These are phyloP conservation scores for Pseudocercospora macadamiae DNA, from an alignment of 2,329 filamentous ascomycete genomes.

Conservation along the genomic window DNA sequence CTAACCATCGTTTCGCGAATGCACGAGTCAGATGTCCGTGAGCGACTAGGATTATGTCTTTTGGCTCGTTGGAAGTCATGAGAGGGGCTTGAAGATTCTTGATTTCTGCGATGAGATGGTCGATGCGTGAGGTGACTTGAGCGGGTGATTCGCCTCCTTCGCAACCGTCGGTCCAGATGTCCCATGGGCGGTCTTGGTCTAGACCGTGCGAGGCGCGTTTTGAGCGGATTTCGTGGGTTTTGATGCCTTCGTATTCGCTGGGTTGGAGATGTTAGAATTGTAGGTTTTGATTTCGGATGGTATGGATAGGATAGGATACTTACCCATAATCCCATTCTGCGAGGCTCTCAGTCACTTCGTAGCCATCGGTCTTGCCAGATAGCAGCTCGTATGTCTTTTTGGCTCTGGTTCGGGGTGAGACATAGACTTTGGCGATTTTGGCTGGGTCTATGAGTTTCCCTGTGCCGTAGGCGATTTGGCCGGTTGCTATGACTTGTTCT, in stretches of 20 bases:
- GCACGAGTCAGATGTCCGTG: slow-evolving; percentile 84
- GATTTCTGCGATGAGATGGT: slow-evolving; percentile 73
- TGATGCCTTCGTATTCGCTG: slow-evolving; percentile 73
- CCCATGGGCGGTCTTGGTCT: slow-evolving; percentile 63
- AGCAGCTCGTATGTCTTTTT: slow-evolving; percentile 54
- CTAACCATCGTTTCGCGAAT: slow-evolving; percentile 81
- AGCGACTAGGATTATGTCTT: slow-evolving; percentile 76
- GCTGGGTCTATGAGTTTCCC: slow-evolving; percentile 57
- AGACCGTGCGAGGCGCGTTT: slow-evolving; percentile 62
- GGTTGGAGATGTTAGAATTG: not conserved
- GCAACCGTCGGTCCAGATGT: slow-evolving; percentile 90
- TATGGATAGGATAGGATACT: not conserved
- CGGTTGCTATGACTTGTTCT: slow-evolving; percentile 59
- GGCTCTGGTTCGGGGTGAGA: slow-evolving; percentile 56
- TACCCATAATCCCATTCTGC: slow-evolving; percentile 81
- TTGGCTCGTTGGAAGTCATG: slow-evolving; percentile 48
- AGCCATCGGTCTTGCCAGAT: slow-evolving; percentile 38
- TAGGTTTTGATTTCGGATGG: not conserved
- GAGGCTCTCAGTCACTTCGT: slow-evolving; percentile 66
- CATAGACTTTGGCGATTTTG: slow-evolving; percentile 51
- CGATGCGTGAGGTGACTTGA: slow-evolving; percentile 71
- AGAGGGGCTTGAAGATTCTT: slow-evolving; percentile 59
- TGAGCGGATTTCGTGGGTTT: slow-evolving; percentile 67
- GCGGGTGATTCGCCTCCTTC: slow-evolving; percentile 75
- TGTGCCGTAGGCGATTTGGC: slow-evolving; percentile 51